Base-by-base conservation (phyloP, 495 filamentous ascomycete species). In the Talaromyces ruber region DNA sequence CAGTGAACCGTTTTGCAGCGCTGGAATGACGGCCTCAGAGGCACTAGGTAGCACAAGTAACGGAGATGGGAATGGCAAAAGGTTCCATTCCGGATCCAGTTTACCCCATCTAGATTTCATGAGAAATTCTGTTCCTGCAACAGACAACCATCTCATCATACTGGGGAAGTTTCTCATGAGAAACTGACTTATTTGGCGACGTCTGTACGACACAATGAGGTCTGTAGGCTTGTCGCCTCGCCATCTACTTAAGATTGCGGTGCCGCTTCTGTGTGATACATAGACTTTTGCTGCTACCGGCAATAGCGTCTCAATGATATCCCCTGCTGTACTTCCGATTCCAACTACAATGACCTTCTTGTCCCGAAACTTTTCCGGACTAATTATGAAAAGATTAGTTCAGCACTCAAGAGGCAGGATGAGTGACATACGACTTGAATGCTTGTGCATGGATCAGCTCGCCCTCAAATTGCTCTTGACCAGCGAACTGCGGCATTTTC, bases 301-400 rank as follows among this genome's bases (percentile, higher is more conserved):
- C 25, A 68, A 64, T 3, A 72, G 58, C n/a, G 57, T 62, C 1
- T 62, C 65, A 51, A 70, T 65, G 37, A 71, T 64, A 47, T 74
- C 71, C 11, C 70, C 68, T 0, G 70, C 61, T 9, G 68, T 69
- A 56, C 62, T 66, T 55, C 52, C 52, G 5, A 55, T 89, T 24
- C 92, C 92, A 1, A 97, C 86, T 0, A 95, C 79, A 22, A 96
- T 74, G 25, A 88, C 84, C 66, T 86, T 88, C 71, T 88, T 88
- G 12, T 67, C 75, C 14, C 68, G 69, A 68, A 86, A 94, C 0
- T 69, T 59, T 16, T 81, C 78, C 0, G 90, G 81, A 29, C 52
- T 55, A 55, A 11, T 5, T 5, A 30, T 18, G 14, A n/a, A 2
- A 18, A 18, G 52, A n/a, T 30, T 55, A 28, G 25, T 55, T n/a